phyloP scores from a whole-genome alignment of 1,139 yeast genomes.

The Pichiaceae sp. region DNA sequence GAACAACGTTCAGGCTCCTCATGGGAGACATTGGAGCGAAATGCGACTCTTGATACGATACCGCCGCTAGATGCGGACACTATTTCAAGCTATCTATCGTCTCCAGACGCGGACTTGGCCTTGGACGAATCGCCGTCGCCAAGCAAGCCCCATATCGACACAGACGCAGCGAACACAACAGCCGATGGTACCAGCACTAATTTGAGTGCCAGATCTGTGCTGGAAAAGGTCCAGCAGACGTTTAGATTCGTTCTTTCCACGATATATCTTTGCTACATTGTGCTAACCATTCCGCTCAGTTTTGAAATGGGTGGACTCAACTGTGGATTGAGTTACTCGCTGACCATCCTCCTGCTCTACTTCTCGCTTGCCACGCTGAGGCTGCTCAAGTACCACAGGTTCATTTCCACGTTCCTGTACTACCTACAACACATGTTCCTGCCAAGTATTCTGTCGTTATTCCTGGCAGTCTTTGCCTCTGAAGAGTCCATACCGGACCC shows the following conservation, averaged over 20 bases:
- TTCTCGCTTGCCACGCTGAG: constrained; percentile 67
- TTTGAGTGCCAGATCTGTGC: too few species aligned
- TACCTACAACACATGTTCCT: constrained; percentile 75
- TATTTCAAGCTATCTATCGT: too few species aligned
- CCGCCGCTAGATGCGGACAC: too few species aligned
- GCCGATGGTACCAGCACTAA: too few species aligned
- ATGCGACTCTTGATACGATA: too few species aligned
- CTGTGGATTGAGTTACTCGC: constrained; percentile 84
- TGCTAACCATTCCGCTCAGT: constrained; percentile 86
- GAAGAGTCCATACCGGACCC: background rate
- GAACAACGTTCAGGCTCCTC: too few species aligned
- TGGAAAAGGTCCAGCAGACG: background rate
- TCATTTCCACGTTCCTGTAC: constrained; percentile 55
- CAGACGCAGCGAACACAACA: too few species aligned
- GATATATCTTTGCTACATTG: constrained; percentile 55
- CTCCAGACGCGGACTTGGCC: too few species aligned
- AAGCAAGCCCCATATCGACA: too few species aligned
- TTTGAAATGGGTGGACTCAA: constrained; percentile 88
- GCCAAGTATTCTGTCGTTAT: constrained; percentile 72
- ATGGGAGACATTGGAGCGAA: too few species aligned
- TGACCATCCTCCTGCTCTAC: constrained; percentile 62
- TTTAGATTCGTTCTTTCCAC: constrained; percentile 36
- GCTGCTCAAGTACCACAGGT: constrained; percentile 35
- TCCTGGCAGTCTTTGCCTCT: constrained; percentile 45
- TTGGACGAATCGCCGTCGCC: too few species aligned